These are phyloP conservation scores for Dendrocalamus latiflorus DNA, from an alignment of 202 grass and related monocot genomes.

Conservation along the genomic window DNA sequence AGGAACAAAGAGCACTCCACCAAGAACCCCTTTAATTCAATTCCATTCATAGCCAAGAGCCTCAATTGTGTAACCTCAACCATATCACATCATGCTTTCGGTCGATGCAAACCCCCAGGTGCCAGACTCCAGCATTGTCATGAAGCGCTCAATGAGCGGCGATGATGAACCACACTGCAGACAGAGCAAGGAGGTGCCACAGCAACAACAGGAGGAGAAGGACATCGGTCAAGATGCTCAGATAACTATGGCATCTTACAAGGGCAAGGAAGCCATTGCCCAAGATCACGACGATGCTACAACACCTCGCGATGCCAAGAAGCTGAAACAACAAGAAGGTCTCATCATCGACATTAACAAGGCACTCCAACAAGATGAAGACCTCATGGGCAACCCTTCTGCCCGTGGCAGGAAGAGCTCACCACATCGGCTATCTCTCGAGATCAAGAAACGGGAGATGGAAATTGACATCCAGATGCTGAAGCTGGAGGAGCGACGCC, in stretches of 20 bases:
- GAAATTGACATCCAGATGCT: slow-evolving; percentile 16
- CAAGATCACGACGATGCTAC: no score
- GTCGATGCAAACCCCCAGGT: neutral
- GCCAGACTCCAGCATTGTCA: neutral
- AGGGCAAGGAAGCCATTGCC: neutral
- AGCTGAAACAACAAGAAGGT: neutral
- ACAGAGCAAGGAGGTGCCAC: neutral
- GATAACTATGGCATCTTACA: neutral
- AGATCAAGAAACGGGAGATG: neutral
- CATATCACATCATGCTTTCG: neutral
- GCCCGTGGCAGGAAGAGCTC: neutral
- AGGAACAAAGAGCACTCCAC: neutral
- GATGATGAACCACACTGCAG: neutral
- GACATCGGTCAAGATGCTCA: neutral
- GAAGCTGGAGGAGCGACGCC: slow-evolving; percentile 14
- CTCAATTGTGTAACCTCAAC: neutral
- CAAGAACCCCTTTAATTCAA: neutral
- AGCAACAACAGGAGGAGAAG: no score
- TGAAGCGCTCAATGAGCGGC: neutral
- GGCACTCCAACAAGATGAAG: neutral
- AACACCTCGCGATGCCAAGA: neutral
- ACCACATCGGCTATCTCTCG: neutral
- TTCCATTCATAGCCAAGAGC: neutral
- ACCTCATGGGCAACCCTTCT: neutral
- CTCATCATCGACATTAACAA: slow-evolving; percentile 1